Evolutionary conservation across 768 basidiomycete species (phyloP), one percentile per base, ranked within the genome.

Genomic region (Tricholoma furcatifolium): DNA sequence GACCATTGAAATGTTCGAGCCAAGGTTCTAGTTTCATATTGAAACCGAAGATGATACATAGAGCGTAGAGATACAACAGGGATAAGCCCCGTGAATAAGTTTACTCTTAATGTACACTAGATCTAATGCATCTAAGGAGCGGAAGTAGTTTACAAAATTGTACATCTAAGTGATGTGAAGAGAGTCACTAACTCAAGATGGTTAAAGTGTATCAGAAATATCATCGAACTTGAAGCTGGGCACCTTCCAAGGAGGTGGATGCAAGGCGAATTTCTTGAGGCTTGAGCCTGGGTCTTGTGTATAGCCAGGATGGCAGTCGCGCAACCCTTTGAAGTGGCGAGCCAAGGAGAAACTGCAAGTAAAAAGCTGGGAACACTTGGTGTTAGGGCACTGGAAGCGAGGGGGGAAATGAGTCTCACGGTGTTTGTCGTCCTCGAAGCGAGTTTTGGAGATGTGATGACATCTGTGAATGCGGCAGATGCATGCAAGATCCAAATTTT

Each of bases 371-470:
- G 43, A 46, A 45, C 62, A 63, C 10, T 51, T n/a, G 2, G 58
- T 53, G 21, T 59, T 44, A 17, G 62, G 62, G 48, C 62, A 63
- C 38, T 43, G 53, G 31, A 61, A 63, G 43, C 62, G 58, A 14
- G 56, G 56, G 4, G 60, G 56, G 44, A 63, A n/a, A n/a, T n/a
- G n/a, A n/a, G n/a, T n/a, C n/a, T 63, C 62, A 17, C 62, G 62
- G 46, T 63, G 62, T 34, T 63, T 63, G 40, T 52, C 54, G 53
- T 60, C 60, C 27, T 63, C 62, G 32, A 56, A 60, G 23, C 47
- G 52, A 8, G 62, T 61, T 43, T 58, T 57, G 50, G 60, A 55
- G 32, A 61, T 34, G 46, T 63, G 60, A 11, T 54, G 49, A 39
- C 62, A 63, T 11, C 62, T 60, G 2, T 47, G 38, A 36, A 63